phyloP scores from a whole-genome alignment of 2,329 filamentous ascomycete species.

The Fusarium concolor region DNA sequence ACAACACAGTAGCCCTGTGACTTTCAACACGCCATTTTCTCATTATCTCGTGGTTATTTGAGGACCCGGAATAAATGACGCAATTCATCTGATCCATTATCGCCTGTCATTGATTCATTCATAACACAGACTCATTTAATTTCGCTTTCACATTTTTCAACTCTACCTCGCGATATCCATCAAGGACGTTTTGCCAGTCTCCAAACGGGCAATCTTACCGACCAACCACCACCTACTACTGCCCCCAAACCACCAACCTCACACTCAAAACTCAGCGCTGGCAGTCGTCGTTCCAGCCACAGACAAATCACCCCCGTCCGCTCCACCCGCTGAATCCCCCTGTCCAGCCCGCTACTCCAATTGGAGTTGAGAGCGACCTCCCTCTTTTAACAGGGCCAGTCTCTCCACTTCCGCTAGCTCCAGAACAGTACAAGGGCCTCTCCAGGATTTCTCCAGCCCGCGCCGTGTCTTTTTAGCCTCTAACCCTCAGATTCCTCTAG shows the following conservation, averaged over 20 bases:
- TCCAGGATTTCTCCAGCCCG: slow-evolving; percentile 33
- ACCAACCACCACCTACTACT: slow-evolving; percentile 31
- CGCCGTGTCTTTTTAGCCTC: slow-evolving; percentile 8
- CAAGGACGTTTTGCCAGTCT: slow-evolving; percentile 16
- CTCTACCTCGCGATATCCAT: slow-evolving; percentile 11
- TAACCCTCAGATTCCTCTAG: slow-evolving; percentile 2
- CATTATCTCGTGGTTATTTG: slow-evolving; percentile 6
- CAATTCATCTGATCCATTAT: neutral
- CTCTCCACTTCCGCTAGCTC: slow-evolving; percentile 26
- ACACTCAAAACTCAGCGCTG: slow-evolving; percentile 6
- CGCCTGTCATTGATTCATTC: slow-evolving; percentile 8
- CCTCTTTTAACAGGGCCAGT: slow-evolving; percentile 31
- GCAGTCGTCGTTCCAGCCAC: slow-evolving; percentile 32
- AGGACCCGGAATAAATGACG: neutral
- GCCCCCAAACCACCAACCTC: slow-evolving; percentile 21
- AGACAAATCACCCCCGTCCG: slow-evolving; percentile 20
- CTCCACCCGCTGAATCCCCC: slow-evolving; percentile 13
- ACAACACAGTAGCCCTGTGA: neutral
- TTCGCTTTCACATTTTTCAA: neutral
- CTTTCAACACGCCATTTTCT: neutral
- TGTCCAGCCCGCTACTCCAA: slow-evolving; percentile 28
- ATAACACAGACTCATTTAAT: neutral
- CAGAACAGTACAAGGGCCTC: slow-evolving; percentile 19
- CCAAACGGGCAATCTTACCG: slow-evolving; percentile 19
- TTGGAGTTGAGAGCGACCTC: slow-evolving; percentile 27